These are phyloP conservation scores for Aulographum hederae DNA, from an alignment of 2,329 filamentous ascomycete genomes.

Conservation along the genomic window DNA sequence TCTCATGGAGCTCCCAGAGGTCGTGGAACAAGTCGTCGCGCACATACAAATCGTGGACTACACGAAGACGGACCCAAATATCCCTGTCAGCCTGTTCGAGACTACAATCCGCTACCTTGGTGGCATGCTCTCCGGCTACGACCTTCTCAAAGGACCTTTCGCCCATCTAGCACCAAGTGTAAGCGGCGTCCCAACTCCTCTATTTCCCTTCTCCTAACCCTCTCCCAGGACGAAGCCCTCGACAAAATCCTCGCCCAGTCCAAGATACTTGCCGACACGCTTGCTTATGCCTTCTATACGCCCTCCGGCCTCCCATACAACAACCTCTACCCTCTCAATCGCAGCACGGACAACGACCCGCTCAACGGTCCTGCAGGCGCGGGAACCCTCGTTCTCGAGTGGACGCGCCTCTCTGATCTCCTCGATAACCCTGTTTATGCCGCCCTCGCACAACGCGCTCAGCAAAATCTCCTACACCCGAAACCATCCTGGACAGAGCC, in stretches of 20 bases:
- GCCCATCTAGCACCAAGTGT: neutral
- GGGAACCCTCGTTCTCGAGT: conserved; percentile 68
- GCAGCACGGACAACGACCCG: conserved; percentile 20
- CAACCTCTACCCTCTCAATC: conserved; percentile 39
- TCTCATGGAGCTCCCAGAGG: conserved; percentile 50
- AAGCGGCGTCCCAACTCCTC: neutral
- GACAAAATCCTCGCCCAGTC: conserved; percentile 48
- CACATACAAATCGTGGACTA: conserved; percentile 44
- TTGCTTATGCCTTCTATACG: conserved; percentile 65
- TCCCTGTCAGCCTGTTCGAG: conserved; percentile 62
- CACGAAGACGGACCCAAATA: conserved; percentile 27
- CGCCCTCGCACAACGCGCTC: conserved; percentile 44
- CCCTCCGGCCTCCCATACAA: conserved; percentile 58
- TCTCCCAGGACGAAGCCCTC: too few species aligned
- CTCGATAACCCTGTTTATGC: conserved; percentile 50
- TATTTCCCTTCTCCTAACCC: too few species aligned
- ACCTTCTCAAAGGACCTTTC: conserved; percentile 33
- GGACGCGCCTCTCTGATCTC: conserved; percentile 63
- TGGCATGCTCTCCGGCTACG: conserved; percentile 55
- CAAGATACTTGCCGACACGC: conserved; percentile 46
- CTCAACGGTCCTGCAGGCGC: conserved; percentile 57
- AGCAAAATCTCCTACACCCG: conserved; percentile 52
- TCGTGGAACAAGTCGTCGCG: conserved; percentile 52
- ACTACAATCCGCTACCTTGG: conserved; percentile 79
- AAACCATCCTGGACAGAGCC: conserved; percentile 45